These are phyloP conservation scores for Paracorniculantispora psalliotae DNA, from an alignment of 2,329 filamentous ascomycete species.

Conservation along the genomic window DNA sequence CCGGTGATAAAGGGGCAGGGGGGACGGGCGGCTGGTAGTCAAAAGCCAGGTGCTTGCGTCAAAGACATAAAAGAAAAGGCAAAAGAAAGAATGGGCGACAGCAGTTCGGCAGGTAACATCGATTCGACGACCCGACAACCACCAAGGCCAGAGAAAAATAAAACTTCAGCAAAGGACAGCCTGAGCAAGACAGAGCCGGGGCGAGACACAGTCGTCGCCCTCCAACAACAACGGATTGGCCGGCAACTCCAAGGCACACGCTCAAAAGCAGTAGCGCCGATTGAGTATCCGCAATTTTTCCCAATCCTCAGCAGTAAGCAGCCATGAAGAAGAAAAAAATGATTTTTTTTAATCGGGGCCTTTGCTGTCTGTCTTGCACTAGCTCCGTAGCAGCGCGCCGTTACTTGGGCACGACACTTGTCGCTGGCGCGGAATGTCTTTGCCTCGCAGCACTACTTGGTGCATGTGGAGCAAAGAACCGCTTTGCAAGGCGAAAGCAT, in stretches of 20 bases:
- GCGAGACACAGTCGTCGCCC: not conserved
- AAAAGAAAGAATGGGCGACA: not conserved
- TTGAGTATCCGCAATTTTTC: slow-evolving; percentile 9
- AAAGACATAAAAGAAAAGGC: not conserved
- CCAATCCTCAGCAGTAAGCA: not conserved
- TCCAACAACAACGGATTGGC: not conserved
- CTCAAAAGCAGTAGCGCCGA: not conserved
- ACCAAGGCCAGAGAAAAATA: not conserved
- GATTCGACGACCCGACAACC: not conserved
- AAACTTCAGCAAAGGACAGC: not conserved
- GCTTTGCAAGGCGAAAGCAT: not conserved
- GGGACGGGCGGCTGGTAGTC: not conserved
- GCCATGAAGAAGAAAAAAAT: not conserved
- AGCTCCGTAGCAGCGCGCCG: not conserved
- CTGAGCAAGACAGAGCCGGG: not conserved
- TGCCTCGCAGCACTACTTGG: not conserved
- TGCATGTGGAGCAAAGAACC: not conserved
- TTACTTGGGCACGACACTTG: slow-evolving; percentile 1
- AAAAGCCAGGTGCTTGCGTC: not conserved
- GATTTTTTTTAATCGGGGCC: not conserved
- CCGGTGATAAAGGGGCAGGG: not conserved
- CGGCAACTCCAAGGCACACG: not conserved
- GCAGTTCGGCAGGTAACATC: not conserved
- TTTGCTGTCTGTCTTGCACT: not conserved
- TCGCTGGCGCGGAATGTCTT: slow-evolving; percentile 3